Base-by-base conservation (phyloP, 1,139 yeast genomes). In the Suhomyces atakaporum region DNA sequence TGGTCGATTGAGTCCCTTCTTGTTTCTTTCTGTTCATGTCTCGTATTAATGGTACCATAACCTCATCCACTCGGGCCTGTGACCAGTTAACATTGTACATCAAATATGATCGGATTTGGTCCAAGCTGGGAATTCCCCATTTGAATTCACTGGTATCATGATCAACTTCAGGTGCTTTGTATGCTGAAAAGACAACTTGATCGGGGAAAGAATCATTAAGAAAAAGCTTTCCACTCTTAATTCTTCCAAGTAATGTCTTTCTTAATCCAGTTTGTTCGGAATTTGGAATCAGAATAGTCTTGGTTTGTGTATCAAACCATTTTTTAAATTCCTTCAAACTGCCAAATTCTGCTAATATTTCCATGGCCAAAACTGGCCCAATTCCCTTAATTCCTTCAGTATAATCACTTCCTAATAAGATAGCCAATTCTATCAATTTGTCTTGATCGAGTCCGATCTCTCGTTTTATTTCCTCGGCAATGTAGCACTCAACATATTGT, bases 301-400 rank as follows among this genome's bases (percentile, higher is more conserved):
- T 41, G 3, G 63, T 51, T 24, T 60, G 53, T 7, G 55, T 52
- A 35, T 67, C 73, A 43, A 60, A 69, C 77, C 77, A 73, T 11
- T 43, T 18, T 40, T 69, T 70, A 39, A 71, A 68, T 1, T 45
- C 39, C 10, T 47, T 38, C 24, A 70, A 56, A 45, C 54, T 47
- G 1, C 77, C 81, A 61, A 92, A 94, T 49, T 90, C 96, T 0
- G 96, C 96, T 23, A 94, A 54, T n/a, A 94, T 77, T 58, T 94
- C 97, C 78, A 89, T 78, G 0, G 96, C 95, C 20, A 84, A 72
- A 0, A 92, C 97, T 0, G 96, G 96, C 0, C 98, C 98, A 39
- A 92, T 73, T 2, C 97, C 96, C 41, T 84, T 82, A 24, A 92
- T 63, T 0, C 98, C 98, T 41, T 84, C 88, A 0, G 97, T 88